phyloP scores from a whole-genome alignment of 2,329 filamentous ascomycete species.

The Truncatella angustata region DNA sequence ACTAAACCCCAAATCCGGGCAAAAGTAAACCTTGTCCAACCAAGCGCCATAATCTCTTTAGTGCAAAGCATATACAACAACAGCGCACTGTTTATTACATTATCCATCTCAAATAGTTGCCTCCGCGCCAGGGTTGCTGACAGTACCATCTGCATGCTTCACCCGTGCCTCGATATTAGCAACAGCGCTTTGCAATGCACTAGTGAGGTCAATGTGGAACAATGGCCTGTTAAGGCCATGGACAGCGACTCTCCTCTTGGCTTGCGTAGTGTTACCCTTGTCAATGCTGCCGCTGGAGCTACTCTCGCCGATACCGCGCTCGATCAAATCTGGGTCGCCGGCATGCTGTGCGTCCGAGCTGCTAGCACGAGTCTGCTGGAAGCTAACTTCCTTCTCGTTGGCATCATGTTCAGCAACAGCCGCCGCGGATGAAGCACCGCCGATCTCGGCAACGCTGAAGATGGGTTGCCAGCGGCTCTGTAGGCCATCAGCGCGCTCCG shows the following conservation, averaged over 20 bases:
- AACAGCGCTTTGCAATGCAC: constrained; percentile 83
- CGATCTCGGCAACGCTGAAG: constrained; percentile 86
- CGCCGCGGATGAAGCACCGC: constrained; percentile 68
- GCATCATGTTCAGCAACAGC: constrained; percentile 63
- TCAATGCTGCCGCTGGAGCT: constrained; percentile 20
- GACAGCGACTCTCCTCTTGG: constrained; percentile 62
- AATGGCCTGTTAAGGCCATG: constrained; percentile 86
- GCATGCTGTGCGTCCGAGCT: constrained; percentile 1
- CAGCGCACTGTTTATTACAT: too few species aligned
- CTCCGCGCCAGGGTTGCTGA: not conserved
- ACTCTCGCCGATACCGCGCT: constrained; percentile 19
- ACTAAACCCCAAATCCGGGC: not conserved
- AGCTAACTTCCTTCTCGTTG: constrained; percentile 48
- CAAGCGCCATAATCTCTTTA: not conserved
- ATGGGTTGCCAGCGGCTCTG: constrained; percentile 86
- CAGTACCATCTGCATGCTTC: constrained; percentile 22
- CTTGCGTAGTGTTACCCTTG: constrained; percentile 18
- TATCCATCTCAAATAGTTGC: not conserved
- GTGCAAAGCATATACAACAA: too few species aligned
- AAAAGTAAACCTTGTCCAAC: not conserved
- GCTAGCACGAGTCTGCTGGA: constrained; percentile 12
- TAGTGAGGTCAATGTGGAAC: constrained; percentile 91
- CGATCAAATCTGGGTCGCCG: constrained; percentile 24
- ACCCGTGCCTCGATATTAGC: constrained; percentile 66
- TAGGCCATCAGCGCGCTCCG: constrained; percentile 46